Evolutionary conservation across 495 filamentous ascomycete genomes (phyloP).

Genomic region (Xylaria castorea): DNA sequence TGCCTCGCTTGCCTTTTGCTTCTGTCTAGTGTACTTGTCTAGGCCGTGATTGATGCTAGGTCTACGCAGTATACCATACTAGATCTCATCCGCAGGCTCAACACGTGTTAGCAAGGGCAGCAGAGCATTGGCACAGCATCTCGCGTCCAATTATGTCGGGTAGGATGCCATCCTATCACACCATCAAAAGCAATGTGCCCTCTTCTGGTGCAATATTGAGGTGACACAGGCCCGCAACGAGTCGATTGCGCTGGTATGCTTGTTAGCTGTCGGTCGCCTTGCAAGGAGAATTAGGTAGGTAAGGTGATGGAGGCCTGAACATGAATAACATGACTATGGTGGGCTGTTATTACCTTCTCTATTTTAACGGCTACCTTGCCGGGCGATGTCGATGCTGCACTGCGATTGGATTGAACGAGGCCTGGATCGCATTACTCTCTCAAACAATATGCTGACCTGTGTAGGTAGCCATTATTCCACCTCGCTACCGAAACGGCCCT

Average conservation of each 20-base stretch:
- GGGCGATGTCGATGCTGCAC: too few relatives aligned
- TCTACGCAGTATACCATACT: neutral
- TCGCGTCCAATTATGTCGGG: neutral
- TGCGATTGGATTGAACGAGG: neutral
- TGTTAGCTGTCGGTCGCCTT: neutral
- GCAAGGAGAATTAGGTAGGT: neutral
- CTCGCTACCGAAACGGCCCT: neutral
- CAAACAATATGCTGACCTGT: too few relatives aligned
- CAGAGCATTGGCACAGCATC: conserved; percentile 13
- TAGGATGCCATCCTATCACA: conserved; percentile 15
- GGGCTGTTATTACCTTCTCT: neutral
- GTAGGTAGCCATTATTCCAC: too few relatives aligned
- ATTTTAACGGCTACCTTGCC: neutral
- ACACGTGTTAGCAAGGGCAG: conserved; percentile 42
- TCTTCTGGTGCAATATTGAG: neutral
- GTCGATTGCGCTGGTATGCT: neutral
- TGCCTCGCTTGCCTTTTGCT: neutral
- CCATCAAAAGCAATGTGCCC: neutral
- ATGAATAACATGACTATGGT: neutral
- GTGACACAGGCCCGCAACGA: neutral
- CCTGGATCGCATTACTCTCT: neutral
- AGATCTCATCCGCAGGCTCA: conserved; percentile 37
- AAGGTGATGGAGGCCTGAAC: neutral
- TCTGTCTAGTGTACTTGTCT: too few relatives aligned
- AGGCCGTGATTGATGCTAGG: neutral